Evolutionary conservation across 306 rosid genomes (phyloP).

Genomic region (Acacia acuminata): DNA sequence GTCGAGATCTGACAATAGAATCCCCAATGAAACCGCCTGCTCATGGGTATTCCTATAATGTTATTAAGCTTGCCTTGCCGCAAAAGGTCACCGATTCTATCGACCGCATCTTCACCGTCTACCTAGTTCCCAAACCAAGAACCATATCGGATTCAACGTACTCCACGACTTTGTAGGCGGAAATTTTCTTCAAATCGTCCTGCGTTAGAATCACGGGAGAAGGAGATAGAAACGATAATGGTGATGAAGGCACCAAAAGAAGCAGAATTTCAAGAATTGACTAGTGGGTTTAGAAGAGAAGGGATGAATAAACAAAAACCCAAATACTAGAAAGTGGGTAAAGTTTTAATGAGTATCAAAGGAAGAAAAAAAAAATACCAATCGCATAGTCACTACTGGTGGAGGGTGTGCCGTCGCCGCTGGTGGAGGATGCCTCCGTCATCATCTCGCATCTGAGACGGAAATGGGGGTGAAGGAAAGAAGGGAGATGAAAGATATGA

Average conservation of each 20-base stretch:
- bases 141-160: constrained; percentile 67
- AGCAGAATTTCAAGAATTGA: background rate
- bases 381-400: too few species aligned
- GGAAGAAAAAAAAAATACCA: background rate
- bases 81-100: constrained; percentile 60
- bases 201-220: constrained; percentile 48
- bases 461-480: too few species aligned
- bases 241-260: constrained; percentile 29
- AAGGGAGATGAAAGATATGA: too few species aligned
- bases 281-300: background rate
- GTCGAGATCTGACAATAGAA: constrained; percentile 59
- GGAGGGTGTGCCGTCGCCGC: too few species aligned
- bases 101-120: constrained; percentile 62
- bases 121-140: constrained; percentile 63
- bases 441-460: too few species aligned
- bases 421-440: too few species aligned
- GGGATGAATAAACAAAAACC: background rate
- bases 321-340: background rate
- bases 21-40: constrained; percentile 54
- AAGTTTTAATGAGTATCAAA: background rate
- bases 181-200: constrained; percentile 64
- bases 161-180: constrained; percentile 64
- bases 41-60: constrained; percentile 67
- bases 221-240: background rate
- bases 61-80: constrained; percentile 49